Evolutionary conservation across 306 rosid species (phyloP), one percentile per base, ranked within the genome.

Genomic region (Coriaria nepalensis): DNA sequence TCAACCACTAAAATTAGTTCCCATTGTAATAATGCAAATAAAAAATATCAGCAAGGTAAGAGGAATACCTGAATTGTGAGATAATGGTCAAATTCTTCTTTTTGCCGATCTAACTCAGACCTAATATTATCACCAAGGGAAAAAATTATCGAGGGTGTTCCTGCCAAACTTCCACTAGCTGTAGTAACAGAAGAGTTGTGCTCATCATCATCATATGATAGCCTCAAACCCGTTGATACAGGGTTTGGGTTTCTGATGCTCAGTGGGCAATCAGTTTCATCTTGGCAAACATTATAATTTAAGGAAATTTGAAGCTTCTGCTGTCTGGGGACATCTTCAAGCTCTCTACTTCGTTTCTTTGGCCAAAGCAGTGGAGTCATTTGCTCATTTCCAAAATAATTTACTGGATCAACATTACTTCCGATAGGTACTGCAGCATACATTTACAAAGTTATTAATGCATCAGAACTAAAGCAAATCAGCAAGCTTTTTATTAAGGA

Each of bases 121-220:
- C 73, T 74, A 55, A 88, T 57, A 63, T 77, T 80, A 56, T 76
- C 95, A 37, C 82, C 90, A 8, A 81, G 69, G 35, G 88, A 78
- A 49, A 74, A 63, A 41, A 83, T 55, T 43, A 81, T 63, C 45
- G 94, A 61, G 8, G 94, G 84, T 33, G 90, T 51, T 6, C 70
- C 75, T 7, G 80, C 58, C 73, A 88, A 78, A 65, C 90, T 84
- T 68, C 90, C 93, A 70, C 93, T 88, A 0, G 86, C 93, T 38
- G 95, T 81, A 59, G 95, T 88, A 46, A 88, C 95, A 45, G 93
- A 69, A 29, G 97, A 88, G 75, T 84, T 78, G 32, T 61, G 97
- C 56, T 88, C 95, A 64, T 88, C 97, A 45, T 83, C 93, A 56
- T 88, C 96, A 42, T 76, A 88, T 0, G 95, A 81, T 58, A 88